Conservation (phyloP, 768 basidiomycete genomes). For the Cyclocybe aegerita region DNA sequence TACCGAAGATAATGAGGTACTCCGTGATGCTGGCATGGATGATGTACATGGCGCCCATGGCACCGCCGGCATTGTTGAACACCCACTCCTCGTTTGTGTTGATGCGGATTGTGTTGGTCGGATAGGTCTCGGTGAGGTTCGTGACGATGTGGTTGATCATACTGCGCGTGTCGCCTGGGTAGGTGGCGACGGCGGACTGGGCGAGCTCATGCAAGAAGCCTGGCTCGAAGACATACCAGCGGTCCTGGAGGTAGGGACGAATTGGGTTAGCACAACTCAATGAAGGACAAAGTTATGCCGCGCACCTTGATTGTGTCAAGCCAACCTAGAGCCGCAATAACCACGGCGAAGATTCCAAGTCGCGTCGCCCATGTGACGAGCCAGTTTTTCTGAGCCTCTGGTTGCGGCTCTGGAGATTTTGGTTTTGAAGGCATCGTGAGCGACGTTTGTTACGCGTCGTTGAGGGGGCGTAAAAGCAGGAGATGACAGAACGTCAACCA, state of each 20-base stretch:
- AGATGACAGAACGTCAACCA: too few relatives aligned
- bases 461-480: background rate
- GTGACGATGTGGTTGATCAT: conserved; percentile 83
- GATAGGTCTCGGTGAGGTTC: conserved; percentile 76
- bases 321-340: conserved; percentile 43
- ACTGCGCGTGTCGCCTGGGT: conserved; percentile 61
- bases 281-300: background rate
- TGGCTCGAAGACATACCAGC: conserved; percentile 88
- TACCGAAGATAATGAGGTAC: conserved; percentile 95
- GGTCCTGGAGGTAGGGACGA: conserved; percentile 47
- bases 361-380: conserved; percentile 38
- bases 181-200: conserved; percentile 65
- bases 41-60: conserved; percentile 98
- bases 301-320: conserved; percentile 67
- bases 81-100: conserved; percentile 83
- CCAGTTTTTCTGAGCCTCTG: conserved; percentile 11
- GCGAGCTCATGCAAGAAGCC: conserved; percentile 69
- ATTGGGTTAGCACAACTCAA: background rate
- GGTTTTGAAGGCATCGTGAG: conserved; percentile 10
- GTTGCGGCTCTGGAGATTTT: conserved; percentile 9
- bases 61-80: conserved; percentile 96
- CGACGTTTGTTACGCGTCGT: background rate
- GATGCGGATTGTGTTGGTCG: conserved; percentile 51
- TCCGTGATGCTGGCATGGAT: conserved; percentile 97
- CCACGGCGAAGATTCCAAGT: conserved; percentile 27